Conservation (phyloP, 495 filamentous ascomycete genomes). For the Bacidia gigantensis region DNA sequence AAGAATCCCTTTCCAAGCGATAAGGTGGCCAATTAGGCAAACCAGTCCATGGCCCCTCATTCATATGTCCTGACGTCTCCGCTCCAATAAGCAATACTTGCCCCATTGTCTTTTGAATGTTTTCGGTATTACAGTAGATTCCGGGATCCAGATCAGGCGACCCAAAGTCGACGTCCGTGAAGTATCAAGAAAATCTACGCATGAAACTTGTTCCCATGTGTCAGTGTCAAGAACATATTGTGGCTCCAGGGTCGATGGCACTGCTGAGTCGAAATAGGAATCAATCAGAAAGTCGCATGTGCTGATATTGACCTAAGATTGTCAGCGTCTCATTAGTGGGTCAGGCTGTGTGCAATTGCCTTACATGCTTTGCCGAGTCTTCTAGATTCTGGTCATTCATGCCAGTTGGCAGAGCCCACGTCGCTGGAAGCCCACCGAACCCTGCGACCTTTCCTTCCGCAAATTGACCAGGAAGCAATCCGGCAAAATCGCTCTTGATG, state of each 20-base stretch:
- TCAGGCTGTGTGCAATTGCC: slow-evolving; percentile 17
- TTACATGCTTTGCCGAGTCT: slow-evolving; percentile 76
- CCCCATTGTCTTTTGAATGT: slow-evolving; percentile 63
- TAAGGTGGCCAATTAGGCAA: too few species aligned
- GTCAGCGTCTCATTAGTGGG: background rate
- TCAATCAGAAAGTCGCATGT: slow-evolving; percentile 79
- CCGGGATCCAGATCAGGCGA: slow-evolving; percentile 75
- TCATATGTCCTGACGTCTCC: slow-evolving; percentile 17
- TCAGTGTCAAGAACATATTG: slow-evolving; percentile 53
- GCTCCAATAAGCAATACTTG: slow-evolving; percentile 63
- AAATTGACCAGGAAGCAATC: slow-evolving; percentile 86
- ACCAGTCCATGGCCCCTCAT: too few species aligned
- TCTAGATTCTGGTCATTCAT: slow-evolving; percentile 91
- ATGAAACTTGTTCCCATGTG: slow-evolving; percentile 62
- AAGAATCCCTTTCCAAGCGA: too few species aligned
- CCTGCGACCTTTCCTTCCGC: slow-evolving; percentile 47
- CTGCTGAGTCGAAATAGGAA: slow-evolving; percentile 55
- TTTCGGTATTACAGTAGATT: slow-evolving; percentile 54
- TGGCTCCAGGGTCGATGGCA: slow-evolving; percentile 49
- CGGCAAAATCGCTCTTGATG: slow-evolving; percentile 75
- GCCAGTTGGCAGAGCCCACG: slow-evolving; percentile 65
- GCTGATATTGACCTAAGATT: slow-evolving; percentile 46
- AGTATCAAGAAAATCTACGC: slow-evolving; percentile 69
- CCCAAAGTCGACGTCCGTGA: slow-evolving; percentile 56
- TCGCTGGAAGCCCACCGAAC: slow-evolving; percentile 48